A percentile compares a stretch with the other conserved stretches of the same genome.
Evolutionary conservation across 1,284 basidiomycete genomes (phyloP).

Genomic region (Exsudoporus floridanus): DNA sequence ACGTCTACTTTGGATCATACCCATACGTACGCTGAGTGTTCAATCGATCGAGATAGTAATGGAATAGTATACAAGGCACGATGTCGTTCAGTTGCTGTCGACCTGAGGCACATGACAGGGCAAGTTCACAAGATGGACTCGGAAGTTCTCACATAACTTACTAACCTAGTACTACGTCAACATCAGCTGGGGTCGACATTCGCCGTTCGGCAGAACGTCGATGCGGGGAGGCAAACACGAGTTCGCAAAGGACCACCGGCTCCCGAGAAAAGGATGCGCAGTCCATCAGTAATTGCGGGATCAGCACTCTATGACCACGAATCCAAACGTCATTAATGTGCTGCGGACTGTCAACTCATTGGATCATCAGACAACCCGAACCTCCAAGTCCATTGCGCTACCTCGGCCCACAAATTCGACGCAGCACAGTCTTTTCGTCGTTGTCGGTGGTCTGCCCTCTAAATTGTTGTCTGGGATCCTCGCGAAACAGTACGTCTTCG

Average conservation of each 20-base stretch:
- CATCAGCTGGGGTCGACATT: background rate
- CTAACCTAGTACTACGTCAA: too few species aligned
- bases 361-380: background rate
- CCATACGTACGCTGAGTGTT: too few species aligned
- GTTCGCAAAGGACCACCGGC: background rate
- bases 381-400: background rate
- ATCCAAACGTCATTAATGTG: background rate
- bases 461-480: background rate
- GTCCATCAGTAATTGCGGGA: background rate
- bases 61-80: too few species aligned
- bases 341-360: background rate
- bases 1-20: too few species aligned
- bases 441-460: too few species aligned
- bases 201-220: background rate
- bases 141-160: too few species aligned
- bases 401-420: background rate
- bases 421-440: too few species aligned
- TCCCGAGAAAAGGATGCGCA: background rate
- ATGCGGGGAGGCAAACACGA: conserved; percentile 7
- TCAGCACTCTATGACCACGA: background rate
- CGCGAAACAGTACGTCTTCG: background rate
- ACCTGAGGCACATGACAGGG: background rate
- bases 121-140: background rate
- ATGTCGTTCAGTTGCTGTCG: background rate
- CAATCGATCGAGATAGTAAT: background rate